Conservation (phyloP, 306 rosid species). For the Fragaria nilgerrensis region DNA sequence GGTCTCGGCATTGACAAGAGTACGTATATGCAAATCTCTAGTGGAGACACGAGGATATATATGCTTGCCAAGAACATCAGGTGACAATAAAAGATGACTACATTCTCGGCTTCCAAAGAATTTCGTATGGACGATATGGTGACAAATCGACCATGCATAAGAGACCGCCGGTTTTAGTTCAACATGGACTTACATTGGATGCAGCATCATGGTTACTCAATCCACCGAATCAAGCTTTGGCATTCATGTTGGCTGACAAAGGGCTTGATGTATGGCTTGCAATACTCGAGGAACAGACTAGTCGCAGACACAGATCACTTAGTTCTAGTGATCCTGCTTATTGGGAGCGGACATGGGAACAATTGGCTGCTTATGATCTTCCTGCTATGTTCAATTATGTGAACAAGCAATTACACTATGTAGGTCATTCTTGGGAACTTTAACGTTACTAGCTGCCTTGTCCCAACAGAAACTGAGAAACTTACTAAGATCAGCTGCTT, state of each 20-base stretch:
- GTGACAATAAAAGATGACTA: slow-evolving; percentile 55
- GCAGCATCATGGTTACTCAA: slow-evolving; percentile 48
- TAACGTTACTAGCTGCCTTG: slow-evolving; percentile 55
- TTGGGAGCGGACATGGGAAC: slow-evolving; percentile 80
- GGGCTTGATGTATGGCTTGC: slow-evolving; percentile 76
- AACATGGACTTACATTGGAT: slow-evolving; percentile 41
- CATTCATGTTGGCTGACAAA: slow-evolving; percentile 56
- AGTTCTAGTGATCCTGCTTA: slow-evolving; percentile 43
- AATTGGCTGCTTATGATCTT: slow-evolving; percentile 58
- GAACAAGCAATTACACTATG: slow-evolving; percentile 44
- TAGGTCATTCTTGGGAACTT: slow-evolving; percentile 78
- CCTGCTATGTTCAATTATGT: slow-evolving; percentile 51
- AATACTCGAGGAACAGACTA: slow-evolving; percentile 53
- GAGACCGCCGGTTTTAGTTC: slow-evolving; percentile 47
- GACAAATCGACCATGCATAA: slow-evolving; percentile 4
- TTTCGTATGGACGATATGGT: slow-evolving; percentile 24
- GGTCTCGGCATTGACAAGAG: background rate
- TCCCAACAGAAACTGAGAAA: slow-evolving; percentile 39
- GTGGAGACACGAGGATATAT: slow-evolving; percentile 51
- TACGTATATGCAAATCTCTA: slow-evolving; percentile 44
- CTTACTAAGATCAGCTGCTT: slow-evolving; percentile 62
- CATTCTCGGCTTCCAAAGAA: slow-evolving; percentile 52
- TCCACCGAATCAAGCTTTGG: slow-evolving; percentile 50
- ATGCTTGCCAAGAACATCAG: slow-evolving; percentile 49
- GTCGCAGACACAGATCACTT: slow-evolving; percentile 38